Conservation (phyloP, 768 basidiomycete genomes). For the Boletus subcaerulescens region DNA sequence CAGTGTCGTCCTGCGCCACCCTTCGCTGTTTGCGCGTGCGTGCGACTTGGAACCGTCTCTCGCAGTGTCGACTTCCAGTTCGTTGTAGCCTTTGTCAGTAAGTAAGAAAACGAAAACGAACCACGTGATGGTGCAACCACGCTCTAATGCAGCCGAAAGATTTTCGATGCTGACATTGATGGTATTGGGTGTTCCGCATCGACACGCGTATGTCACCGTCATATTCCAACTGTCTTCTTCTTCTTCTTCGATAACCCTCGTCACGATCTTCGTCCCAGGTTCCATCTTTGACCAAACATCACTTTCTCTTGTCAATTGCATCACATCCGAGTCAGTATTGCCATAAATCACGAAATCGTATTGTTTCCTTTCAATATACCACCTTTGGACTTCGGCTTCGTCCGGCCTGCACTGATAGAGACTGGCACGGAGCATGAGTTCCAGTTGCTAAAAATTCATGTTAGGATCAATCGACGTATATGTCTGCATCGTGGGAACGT, state of each 20-base stretch:
- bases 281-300: neutral
- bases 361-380: conserved; percentile 1
- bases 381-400: neutral
- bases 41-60: neutral
- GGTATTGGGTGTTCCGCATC: neutral
- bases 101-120: neutral
- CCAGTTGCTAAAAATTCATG: neutral
- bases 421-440: neutral
- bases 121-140: neutral
- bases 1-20: too few species aligned
- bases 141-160: too few species aligned
- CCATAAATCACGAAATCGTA: conserved; percentile 4
- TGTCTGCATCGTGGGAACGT: neutral
- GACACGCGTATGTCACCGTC: neutral
- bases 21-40: too few species aligned
- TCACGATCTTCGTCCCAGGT: conserved; percentile 1
- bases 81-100: neutral
- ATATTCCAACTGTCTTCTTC: neutral
- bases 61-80: neutral
- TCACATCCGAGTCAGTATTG: neutral
- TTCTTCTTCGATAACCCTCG: neutral
- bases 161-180: neutral
- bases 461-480: neutral
- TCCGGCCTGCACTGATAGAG: neutral
- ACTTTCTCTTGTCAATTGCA: neutral